phyloP scores from a whole-genome alignment of 2,329 filamentous ascomycete genomes.

The Diaporthe sp. region DNA sequence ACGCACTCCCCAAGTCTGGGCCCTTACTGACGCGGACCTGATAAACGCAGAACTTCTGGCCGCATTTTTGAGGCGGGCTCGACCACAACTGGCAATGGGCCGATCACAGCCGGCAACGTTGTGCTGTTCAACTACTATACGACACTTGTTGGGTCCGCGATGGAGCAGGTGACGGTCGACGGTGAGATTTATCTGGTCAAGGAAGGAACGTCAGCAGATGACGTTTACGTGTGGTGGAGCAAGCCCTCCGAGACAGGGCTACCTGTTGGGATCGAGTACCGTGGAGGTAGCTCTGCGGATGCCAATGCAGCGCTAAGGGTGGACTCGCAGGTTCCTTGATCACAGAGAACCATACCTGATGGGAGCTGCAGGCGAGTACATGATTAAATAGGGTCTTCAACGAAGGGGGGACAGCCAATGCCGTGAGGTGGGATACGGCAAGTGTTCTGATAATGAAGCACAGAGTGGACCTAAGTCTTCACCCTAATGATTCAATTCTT shows the following conservation, averaged over 20 bases:
- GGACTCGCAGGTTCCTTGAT: not conserved
- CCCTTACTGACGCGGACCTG: not conserved
- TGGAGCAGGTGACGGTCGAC: conserved; percentile 8
- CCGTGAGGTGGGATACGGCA: not conserved
- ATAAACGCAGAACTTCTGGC: conserved; percentile 5
- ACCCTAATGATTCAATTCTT: not conserved
- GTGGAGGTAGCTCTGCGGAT: not conserved
- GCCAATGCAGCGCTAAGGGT: conserved; percentile 18
- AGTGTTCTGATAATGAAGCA: not conserved
- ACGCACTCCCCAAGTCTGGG: too few relatives aligned
- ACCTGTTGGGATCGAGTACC: not conserved
- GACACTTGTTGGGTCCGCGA: not conserved
- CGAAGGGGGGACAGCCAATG: not conserved
- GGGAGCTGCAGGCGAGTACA: not conserved
- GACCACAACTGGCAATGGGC: conserved; percentile 14
- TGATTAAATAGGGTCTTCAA: not conserved
- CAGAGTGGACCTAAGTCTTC: not conserved
- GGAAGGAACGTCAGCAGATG: not conserved
- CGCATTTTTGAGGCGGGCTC: conserved; percentile 23
- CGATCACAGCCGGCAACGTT: conserved; percentile 11
- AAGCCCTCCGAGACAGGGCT: conserved; percentile 2
- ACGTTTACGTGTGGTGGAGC: conserved; percentile 24
- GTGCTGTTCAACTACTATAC: conserved; percentile 29
- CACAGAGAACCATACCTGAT: not conserved
- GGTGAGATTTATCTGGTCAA: conserved; percentile 4